Percentiles rank a stretch among this genome's conserved stretches.
These are phyloP conservation scores for Pulveroboletus sp. DNA, from an alignment of 768 basidiomycete genomes.

Conservation along the genomic window DNA sequence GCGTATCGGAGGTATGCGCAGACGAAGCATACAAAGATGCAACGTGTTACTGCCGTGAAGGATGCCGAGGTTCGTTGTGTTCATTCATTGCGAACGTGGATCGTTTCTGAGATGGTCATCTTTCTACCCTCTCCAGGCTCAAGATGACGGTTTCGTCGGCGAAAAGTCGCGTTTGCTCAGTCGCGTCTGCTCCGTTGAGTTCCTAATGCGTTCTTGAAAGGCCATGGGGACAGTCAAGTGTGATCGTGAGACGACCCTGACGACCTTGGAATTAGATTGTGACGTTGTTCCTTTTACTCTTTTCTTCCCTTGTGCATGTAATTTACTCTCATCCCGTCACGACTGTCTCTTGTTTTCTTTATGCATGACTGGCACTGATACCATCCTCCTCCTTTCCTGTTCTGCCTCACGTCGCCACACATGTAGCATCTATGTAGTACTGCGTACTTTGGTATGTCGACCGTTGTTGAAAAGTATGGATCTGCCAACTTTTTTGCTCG, in stretches of 20 bases:
- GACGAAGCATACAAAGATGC: constrained; percentile 9
- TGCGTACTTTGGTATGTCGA: no score
- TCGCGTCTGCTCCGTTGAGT: constrained; percentile 4
- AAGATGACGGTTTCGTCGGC: constrained; percentile 4
- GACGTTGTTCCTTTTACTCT: background rate
- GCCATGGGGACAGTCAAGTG: background rate
- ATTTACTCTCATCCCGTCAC: background rate
- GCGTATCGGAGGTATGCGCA: constrained; percentile 11
- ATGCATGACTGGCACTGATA: constrained; percentile 6
- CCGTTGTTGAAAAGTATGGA: no score
- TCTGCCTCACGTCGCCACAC: background rate
- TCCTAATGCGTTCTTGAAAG: background rate
- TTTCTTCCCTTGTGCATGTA: background rate
- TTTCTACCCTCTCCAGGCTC: background rate
- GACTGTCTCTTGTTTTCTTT: background rate
- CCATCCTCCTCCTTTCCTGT: background rate
- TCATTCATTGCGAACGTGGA: background rate
- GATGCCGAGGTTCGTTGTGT: constrained; percentile 9
- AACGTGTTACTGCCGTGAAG: background rate
- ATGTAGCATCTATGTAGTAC: no score
- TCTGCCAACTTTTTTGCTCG: no score
- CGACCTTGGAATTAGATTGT: no score
- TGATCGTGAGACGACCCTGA: background rate
- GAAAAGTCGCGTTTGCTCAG: constrained; percentile 24
- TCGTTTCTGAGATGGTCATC: background rate